Percentiles rank a stretch among this genome's conserved stretches.
Evolutionary conservation across 371 early-diverging fungal genomes (phyloP).

Genomic region (Lichtheimia corymbifera): DNA sequence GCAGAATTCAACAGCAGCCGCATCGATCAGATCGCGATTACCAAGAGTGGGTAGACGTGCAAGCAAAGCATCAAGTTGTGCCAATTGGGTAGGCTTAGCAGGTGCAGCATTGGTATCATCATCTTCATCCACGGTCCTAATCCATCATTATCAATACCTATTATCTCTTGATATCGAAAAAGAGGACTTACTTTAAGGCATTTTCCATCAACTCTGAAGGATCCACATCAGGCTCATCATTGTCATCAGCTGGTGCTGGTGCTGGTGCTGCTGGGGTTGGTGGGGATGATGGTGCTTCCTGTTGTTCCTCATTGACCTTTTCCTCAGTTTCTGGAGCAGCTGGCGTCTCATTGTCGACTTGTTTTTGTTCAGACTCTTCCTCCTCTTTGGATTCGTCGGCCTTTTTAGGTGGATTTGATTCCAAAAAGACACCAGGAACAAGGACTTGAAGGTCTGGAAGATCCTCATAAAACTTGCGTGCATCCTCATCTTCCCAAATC

Average conservation of each 20-base stretch:
- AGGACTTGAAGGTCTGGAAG: slow-evolving; percentile 72
- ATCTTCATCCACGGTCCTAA: slow-evolving; percentile 26
- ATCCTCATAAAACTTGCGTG: slow-evolving; percentile 81
- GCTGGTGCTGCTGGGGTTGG: too few species aligned
- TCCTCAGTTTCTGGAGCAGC: slow-evolving; percentile 23
- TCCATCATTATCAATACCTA: not conserved
- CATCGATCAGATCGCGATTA: slow-evolving; percentile 86
- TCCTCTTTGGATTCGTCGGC: slow-evolving; percentile 18
- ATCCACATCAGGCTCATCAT: slow-evolving; percentile 16
- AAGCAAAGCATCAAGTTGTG: slow-evolving; percentile 70
- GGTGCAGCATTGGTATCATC: slow-evolving; percentile 38
- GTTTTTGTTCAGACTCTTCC: slow-evolving; percentile 20
- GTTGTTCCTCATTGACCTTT: slow-evolving; percentile 28
- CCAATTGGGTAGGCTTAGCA: slow-evolving; percentile 50
- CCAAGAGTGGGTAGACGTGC: slow-evolving; percentile 76
- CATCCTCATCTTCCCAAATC: slow-evolving; percentile 90
- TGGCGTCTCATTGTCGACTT: slow-evolving; percentile 4
- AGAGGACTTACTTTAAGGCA: slow-evolving; percentile 25
- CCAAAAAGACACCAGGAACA: slow-evolving; percentile 81
- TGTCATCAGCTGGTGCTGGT: slow-evolving; percentile 5
- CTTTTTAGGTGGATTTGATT: slow-evolving; percentile 29
- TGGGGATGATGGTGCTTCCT: too few species aligned
- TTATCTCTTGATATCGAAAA: not conserved
- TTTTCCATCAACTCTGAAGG: slow-evolving; percentile 34
- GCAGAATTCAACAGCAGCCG: slow-evolving; percentile 91